Conservation (phyloP, 768 basidiomycete species). For the Strobilomyces confusus region DNA sequence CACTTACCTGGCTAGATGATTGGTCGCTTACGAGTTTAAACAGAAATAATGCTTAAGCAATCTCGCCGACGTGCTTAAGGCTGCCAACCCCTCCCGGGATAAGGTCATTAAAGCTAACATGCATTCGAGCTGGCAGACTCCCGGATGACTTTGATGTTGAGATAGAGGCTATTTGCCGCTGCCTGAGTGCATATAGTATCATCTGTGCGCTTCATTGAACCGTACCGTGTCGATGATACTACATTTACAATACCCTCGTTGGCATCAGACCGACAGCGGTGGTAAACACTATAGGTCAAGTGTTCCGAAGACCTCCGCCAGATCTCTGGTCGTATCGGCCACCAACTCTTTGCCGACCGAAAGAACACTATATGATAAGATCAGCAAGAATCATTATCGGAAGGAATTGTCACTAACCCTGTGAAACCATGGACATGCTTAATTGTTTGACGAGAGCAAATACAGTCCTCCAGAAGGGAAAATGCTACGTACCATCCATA, state of each 20-base stretch:
- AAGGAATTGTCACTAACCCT: slow-evolving; percentile 20
- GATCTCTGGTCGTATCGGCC: slow-evolving; percentile 33
- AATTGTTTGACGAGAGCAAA: background rate
- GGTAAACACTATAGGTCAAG: background rate
- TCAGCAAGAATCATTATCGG: slow-evolving; percentile 5
- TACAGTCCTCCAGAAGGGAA: background rate
- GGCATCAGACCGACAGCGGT: background rate
- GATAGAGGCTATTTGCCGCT: slow-evolving; percentile 65
- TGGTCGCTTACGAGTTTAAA: background rate
- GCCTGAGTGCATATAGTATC: slow-evolving; percentile 6
- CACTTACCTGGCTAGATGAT: background rate
- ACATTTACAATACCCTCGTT: background rate
- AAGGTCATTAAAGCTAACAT: slow-evolving; percentile 57
- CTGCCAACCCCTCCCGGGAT: slow-evolving; percentile 57
- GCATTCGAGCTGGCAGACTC: slow-evolving; percentile 68
- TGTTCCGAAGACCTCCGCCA: slow-evolving; percentile 32
- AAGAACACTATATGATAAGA: slow-evolving; percentile 30
- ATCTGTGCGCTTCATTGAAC: background rate
- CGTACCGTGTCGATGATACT: background rate
- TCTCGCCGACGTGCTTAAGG: slow-evolving; percentile 48
- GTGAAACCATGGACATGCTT: background rate
- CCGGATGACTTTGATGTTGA: slow-evolving; percentile 71
- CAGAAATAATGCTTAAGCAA: slow-evolving; percentile 58
- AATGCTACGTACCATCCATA: slow-evolving; percentile 56
- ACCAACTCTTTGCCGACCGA: slow-evolving; percentile 36